Base-by-base conservation (phyloP, 495 filamentous ascomycete species). In the Podospora conica region DNA sequence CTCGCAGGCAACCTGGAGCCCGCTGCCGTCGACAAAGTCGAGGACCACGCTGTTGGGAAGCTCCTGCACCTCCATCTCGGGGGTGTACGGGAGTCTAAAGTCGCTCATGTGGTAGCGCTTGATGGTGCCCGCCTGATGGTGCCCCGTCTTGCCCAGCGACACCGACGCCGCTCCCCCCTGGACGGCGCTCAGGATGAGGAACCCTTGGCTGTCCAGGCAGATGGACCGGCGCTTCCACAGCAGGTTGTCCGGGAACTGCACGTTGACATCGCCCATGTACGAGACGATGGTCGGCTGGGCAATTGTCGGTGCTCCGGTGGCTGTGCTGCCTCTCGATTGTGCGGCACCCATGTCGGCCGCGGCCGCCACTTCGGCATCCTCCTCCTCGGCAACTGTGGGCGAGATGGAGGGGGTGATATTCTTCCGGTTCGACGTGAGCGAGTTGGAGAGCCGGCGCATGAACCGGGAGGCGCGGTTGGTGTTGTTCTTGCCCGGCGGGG, bases 161-260 rank as follows among this genome's bases (percentile, higher is more conserved):
- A 77, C 65, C 56, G 69, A 73, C 28, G 72, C 73, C 8, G 76
- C 64, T 33, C 70, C 73, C 7, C 78, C 77, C 65, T 77, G 74
- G 10, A 85, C 81, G 23, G 87, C 81, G 12, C 84, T 87, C 64
- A 95, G 80, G 65, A 95, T 86, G 55, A 97, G 74, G 70, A 88
- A 89, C 10, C 93, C 93, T 57, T 88, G 81, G 65, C 83, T 83
- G 73, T 96, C 90, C 57, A 97, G 82, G 60, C 87, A 84, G 78
- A 96, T 87, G 70, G 86, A 88, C 60, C 93, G 86, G 59, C 92
- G 88, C 77, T 96, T 96, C 93, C 93, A 97, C 10, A 97, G 81
- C 23, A 97, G 82, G 55, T 88, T 93, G 74, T 96, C 93, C 1
- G 93, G 93, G 71, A 97, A 96, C 71, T 97, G 93, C 3, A 96